Conservation (phyloP, 2,329 filamentous ascomycete species). For the Stachybotrys chlorohalonatus region DNA sequence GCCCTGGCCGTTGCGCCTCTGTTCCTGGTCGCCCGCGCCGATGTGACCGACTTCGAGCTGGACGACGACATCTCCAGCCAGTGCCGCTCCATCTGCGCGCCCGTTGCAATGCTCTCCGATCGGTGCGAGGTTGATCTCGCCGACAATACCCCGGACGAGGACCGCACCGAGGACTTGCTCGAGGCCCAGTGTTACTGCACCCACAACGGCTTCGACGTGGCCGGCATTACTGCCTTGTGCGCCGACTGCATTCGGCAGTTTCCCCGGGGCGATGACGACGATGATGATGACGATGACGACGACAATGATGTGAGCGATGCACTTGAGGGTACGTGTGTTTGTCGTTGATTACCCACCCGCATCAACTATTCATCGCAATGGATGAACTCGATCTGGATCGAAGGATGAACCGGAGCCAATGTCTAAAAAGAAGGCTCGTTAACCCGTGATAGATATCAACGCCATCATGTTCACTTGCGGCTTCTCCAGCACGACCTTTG, state of each 20-base stretch:
- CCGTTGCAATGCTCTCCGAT: conserved; percentile 23
- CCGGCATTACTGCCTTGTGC: conserved; percentile 23
- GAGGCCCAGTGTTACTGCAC: conserved; percentile 30
- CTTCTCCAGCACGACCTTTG: conserved; percentile 22
- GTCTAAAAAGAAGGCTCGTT: too few relatives aligned
- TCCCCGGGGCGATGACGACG: conserved; percentile 6
- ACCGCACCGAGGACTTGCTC: conserved; percentile 25
- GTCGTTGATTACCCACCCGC: neutral
- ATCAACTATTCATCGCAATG: neutral
- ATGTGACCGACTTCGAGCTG: conserved; percentile 18
- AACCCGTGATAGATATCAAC: conserved; percentile 18
- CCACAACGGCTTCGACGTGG: conserved; percentile 30
- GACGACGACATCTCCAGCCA: conserved; percentile 21
- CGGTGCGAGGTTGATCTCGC: conserved; percentile 24
- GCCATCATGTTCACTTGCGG: conserved; percentile 23
- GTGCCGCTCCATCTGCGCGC: conserved; percentile 26
- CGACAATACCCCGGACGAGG: conserved; percentile 14
- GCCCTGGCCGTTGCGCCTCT: conserved; percentile 18
- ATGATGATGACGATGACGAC: conserved; percentile 10
- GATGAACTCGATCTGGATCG: too few relatives aligned
- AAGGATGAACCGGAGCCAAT: too few relatives aligned
- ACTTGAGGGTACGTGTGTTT: conserved; percentile 10
- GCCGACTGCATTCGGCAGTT: conserved; percentile 26
- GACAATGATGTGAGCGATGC: conserved; percentile 8
- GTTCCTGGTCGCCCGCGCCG: conserved; percentile 18